phyloP scores from a whole-genome alignment of 1,139 yeast genomes.

The Nakaseomyces delphensis region DNA sequence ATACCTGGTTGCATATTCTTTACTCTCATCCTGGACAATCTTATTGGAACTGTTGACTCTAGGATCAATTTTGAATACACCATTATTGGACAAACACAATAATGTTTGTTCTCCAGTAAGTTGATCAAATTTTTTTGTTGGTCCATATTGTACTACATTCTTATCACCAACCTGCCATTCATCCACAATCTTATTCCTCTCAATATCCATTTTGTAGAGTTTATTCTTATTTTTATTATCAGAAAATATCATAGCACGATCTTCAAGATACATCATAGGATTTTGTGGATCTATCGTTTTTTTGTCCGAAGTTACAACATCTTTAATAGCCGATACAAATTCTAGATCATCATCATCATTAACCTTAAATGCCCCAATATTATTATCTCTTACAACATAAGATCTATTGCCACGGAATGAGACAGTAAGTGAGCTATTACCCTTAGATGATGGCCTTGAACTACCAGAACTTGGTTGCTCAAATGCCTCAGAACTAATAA shows the following conservation, averaged over 20 bases:
- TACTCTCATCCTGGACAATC: slow-evolving; percentile 46
- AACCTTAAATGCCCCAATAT: slow-evolving; percentile 70
- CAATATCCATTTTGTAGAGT: slow-evolving; percentile 68
- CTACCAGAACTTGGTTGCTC: slow-evolving; percentile 24
- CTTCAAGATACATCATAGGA: slow-evolving; percentile 70
- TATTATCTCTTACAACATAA: slow-evolving; percentile 70
- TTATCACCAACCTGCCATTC: slow-evolving; percentile 57
- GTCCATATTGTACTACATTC: slow-evolving; percentile 52
- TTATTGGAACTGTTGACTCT: slow-evolving; percentile 48
- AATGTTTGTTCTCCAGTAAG: slow-evolving; percentile 65
- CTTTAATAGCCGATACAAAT: slow-evolving; percentile 58
- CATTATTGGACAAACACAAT: slow-evolving; percentile 56
- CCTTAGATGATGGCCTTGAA: slow-evolving; percentile 24
- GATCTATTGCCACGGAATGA: slow-evolving; percentile 65
- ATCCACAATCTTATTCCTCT: slow-evolving; percentile 70
- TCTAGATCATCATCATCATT: slow-evolving; percentile 44
- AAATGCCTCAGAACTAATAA: slow-evolving; percentile 27
- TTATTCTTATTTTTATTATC: slow-evolving; percentile 38
- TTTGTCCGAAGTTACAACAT: slow-evolving; percentile 49
- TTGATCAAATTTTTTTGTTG: slow-evolving; percentile 64
- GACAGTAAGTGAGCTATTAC: slow-evolving; percentile 51
- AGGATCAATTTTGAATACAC: slow-evolving; percentile 71
- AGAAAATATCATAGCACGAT: slow-evolving; percentile 57
- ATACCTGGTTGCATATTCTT: slow-evolving; percentile 46
- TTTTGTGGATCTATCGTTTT: slow-evolving; percentile 47